These are phyloP conservation scores for Talaromyces atroroseus DNA, from an alignment of 2,329 filamentous ascomycete genomes.

Conservation along the genomic window DNA sequence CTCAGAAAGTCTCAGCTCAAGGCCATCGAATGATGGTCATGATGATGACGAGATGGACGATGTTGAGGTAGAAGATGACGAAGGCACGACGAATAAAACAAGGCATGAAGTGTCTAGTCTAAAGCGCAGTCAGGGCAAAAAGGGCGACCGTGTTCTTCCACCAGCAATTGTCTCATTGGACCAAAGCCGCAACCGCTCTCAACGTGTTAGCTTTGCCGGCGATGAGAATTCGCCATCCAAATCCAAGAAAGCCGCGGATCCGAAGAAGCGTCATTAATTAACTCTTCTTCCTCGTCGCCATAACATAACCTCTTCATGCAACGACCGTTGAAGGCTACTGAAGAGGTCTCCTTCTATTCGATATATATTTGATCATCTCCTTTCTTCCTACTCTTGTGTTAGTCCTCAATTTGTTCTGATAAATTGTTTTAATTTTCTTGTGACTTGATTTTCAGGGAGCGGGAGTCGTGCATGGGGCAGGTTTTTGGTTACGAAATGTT, in stretches of 20 bases:
- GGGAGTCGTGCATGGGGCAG: constrained; percentile 1
- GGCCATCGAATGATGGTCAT: constrained; percentile 47
- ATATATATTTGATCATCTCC: constrained; percentile 15
- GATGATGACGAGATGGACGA: constrained; percentile 44
- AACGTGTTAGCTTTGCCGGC: constrained; percentile 34
- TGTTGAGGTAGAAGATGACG: constrained; percentile 43
- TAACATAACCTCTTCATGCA: background rate
- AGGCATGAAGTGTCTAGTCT: constrained; percentile 28
- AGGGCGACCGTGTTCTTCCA: constrained; percentile 24
- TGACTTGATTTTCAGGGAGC: constrained; percentile 2
- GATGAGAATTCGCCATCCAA: constrained; percentile 27
- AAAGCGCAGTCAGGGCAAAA: constrained; percentile 28
- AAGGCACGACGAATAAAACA: constrained; percentile 34
- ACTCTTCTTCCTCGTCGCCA: background rate
- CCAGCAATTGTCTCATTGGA: constrained; percentile 24
- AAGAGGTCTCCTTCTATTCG: background rate
- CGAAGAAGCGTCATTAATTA: constrained; percentile 22
- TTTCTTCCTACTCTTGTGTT: constrained; percentile 13
- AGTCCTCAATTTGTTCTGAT: constrained; percentile 8
- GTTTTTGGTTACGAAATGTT: constrained; percentile 1
- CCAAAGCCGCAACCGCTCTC: constrained; percentile 27
- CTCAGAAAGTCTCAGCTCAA: constrained; percentile 52
- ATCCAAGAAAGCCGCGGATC: constrained; percentile 23
- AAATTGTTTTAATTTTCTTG: constrained; percentile 12
- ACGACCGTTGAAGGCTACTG: too few relatives aligned